Percentiles rank a stretch among this genome's conserved stretches.
phyloP scores from a whole-genome alignment of 257 asterid genomes.

The Solanum etuberosum region DNA sequence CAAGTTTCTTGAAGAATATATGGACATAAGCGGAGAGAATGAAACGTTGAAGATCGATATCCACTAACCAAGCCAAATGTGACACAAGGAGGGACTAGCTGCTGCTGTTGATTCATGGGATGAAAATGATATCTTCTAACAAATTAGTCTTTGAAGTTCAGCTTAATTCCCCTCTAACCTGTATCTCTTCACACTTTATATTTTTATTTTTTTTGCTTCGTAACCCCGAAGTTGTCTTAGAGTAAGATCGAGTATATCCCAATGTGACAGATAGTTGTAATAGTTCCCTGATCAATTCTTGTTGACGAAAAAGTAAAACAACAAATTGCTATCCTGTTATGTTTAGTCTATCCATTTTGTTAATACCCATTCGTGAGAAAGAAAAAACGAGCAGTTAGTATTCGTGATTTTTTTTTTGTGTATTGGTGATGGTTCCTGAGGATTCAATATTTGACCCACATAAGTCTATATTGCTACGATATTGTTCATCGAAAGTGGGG shows the following conservation, averaged over 20 bases:
- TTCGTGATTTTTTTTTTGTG: neutral
- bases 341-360: neutral
- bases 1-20: neutral
- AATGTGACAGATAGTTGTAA: neutral
- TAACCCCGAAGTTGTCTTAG: neutral
- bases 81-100: neutral
- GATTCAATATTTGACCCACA: neutral
- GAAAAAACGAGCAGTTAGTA: neutral
- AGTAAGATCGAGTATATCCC: neutral
- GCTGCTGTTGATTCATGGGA: neutral
- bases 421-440: neutral
- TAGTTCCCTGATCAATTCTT: neutral
- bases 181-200: neutral
- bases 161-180: neutral
- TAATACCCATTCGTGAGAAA: neutral
- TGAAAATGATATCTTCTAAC: neutral
- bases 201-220: neutral
- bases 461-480: neutral
- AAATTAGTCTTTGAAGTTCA: neutral
- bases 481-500: neutral
- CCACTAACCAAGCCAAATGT: neutral
- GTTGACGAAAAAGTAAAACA: neutral
- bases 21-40: neutral
- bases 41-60: neutral
- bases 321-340: neutral